Evolutionary conservation across 1,284 basidiomycete species (phyloP).

Genomic region (Pholiota adiposa): DNA sequence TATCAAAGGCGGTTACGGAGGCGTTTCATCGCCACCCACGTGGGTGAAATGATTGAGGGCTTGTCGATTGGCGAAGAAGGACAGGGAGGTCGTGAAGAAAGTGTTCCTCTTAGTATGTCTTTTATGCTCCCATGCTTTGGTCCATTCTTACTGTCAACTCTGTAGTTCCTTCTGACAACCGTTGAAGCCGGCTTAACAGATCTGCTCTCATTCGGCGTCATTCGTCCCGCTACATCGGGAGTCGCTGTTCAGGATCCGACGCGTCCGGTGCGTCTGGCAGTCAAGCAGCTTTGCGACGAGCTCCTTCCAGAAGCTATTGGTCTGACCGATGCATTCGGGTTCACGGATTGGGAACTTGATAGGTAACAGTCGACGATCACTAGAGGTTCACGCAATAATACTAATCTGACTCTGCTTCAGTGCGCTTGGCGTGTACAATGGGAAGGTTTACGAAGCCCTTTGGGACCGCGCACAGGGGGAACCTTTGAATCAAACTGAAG

Average conservation of each 20-base stretch:
- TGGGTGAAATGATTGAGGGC: conserved; percentile 50
- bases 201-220: conserved; percentile 57
- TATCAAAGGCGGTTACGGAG: conserved; percentile 67
- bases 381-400: not conserved
- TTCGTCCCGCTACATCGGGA: conserved; percentile 30
- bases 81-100: conserved; percentile 41
- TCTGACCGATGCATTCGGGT: conserved; percentile 76
- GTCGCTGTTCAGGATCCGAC: conserved; percentile 44
- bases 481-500: conserved; percentile 61
- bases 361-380: conserved; percentile 46
- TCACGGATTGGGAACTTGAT: conserved; percentile 79
- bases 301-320: conserved; percentile 73
- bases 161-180: conserved; percentile 67
- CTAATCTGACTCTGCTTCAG: conserved; percentile 26
- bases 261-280: conserved; percentile 55
- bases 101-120: conserved; percentile 56
- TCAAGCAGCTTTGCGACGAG: conserved; percentile 52
- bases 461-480: conserved; percentile 69
- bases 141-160: not conserved
- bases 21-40: conserved; percentile 64
- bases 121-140: not conserved
- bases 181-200: conserved; percentile 60
- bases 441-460: conserved; percentile 70
- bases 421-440: conserved; percentile 68
- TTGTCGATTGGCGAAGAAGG: conserved; percentile 34